Percentiles rank a stretch among this genome's conserved stretches.
phyloP scores from a whole-genome alignment of 2,329 filamentous ascomycete species.

The Stagonosporopsis rhizophila region DNA sequence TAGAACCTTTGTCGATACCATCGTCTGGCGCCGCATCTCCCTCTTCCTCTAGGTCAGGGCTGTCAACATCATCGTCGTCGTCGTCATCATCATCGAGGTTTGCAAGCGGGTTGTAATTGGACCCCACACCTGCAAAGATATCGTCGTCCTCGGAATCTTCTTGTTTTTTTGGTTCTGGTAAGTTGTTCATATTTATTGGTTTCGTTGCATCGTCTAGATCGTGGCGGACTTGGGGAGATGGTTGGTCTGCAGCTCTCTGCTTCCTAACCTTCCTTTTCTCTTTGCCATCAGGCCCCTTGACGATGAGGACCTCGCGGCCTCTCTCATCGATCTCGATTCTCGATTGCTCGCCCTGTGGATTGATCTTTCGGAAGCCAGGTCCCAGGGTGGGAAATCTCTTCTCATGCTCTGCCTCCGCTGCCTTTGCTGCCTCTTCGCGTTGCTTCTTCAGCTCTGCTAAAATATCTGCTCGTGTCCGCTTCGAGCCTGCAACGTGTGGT shows the following conservation, averaged over 20 bases:
- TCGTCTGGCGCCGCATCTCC: slow-evolving; percentile 1
- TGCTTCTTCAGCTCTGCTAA: slow-evolving; percentile 65
- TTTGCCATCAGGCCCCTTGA: slow-evolving; percentile 65
- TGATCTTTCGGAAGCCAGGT: slow-evolving; percentile 62
- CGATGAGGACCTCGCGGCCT: slow-evolving; percentile 65
- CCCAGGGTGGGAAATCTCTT: slow-evolving; percentile 57
- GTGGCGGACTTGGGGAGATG: slow-evolving; percentile 47
- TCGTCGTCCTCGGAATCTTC: slow-evolving; percentile 61
- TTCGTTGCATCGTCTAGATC: slow-evolving; percentile 55
- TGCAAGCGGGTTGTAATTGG: slow-evolving; percentile 66
- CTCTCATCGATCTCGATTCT: slow-evolving; percentile 63
- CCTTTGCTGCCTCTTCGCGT: slow-evolving; percentile 54
- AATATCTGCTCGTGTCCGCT: slow-evolving; percentile 65
- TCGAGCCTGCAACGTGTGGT: slow-evolving; percentile 53
- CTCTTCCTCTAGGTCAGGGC: slow-evolving; percentile 41
- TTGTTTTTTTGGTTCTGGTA: slow-evolving; percentile 40
- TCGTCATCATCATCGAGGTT: slow-evolving; percentile 60
- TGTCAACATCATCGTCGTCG: slow-evolving; percentile 50
- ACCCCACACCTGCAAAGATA: slow-evolving; percentile 68
- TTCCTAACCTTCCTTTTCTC: slow-evolving; percentile 68
- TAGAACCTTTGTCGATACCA: background rate
- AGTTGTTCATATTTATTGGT: slow-evolving; percentile 50
- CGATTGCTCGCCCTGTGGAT: slow-evolving; percentile 57
- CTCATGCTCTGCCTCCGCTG: slow-evolving; percentile 52
- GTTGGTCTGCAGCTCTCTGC: slow-evolving; percentile 49